Conservation (phyloP, 106 monocot genomes). For the Iris macrosiphon region DNA sequence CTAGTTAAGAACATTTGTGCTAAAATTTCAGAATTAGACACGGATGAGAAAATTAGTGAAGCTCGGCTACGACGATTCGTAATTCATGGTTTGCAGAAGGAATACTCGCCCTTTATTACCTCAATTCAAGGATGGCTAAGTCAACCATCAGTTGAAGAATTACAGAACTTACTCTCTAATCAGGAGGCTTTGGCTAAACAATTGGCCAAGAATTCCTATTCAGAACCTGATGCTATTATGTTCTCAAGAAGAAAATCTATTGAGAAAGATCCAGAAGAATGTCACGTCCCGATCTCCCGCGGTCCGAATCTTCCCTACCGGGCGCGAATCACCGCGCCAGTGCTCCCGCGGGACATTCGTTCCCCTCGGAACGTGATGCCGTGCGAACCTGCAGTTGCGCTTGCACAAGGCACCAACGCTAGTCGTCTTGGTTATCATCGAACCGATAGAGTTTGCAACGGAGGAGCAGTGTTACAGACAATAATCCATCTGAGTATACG, state of each 20-base stretch:
- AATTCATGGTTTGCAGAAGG: constrained; percentile 6
- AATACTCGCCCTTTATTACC: constrained; percentile 5
- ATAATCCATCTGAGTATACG: no score
- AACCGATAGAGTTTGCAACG: no score
- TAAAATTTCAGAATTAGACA: constrained; percentile 11
- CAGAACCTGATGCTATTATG: neutral
- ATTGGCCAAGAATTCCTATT: neutral
- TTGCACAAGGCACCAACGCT: no score
- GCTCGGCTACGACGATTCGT: constrained; percentile 1
- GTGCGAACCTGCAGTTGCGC: no score
- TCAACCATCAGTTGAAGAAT: neutral
- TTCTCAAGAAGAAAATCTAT: neutral
- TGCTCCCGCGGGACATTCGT: no score
- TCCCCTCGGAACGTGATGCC: no score
- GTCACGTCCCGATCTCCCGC: no score
- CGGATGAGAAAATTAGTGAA: constrained; percentile 8
- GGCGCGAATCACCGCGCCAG: no score
- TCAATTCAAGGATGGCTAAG: constrained; percentile 7
- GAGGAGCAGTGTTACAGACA: no score
- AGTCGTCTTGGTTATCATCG: no score
- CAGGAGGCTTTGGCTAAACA: constrained; percentile 9
- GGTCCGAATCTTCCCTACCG: no score
- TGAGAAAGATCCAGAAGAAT: neutral
- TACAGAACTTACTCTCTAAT: constrained; percentile 9
- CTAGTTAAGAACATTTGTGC: neutral